These are phyloP conservation scores for Aspergillus udagawae DNA, from an alignment of 2,329 filamentous ascomycete genomes.

Conservation along the genomic window DNA sequence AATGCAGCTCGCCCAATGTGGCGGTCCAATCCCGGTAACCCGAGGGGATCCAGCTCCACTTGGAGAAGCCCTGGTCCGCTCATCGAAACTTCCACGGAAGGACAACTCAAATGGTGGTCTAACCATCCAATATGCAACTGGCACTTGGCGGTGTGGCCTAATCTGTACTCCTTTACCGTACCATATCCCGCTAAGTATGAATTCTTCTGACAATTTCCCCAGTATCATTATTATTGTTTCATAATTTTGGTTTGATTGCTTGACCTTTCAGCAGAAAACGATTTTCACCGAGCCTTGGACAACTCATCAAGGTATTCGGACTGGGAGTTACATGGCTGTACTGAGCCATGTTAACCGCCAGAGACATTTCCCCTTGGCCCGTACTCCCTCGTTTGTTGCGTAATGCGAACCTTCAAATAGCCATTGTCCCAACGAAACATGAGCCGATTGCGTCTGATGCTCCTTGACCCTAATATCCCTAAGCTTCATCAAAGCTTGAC, in stretches of 20 bases:
- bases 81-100: slow-evolving; percentile 24
- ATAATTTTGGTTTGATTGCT: not conserved
- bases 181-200: too few relatives aligned
- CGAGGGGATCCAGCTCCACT: slow-evolving; percentile 8
- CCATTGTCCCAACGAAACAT: not conserved
- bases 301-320: not conserved
- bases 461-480: not conserved
- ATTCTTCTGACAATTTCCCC: not conserved
- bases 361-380: not conserved
- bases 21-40: slow-evolving; percentile 21
- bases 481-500: not conserved
- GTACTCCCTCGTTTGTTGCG: not conserved
- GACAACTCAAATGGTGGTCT: not conserved
- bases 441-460: not conserved
- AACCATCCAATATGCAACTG: not conserved
- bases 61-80: slow-evolving; percentile 19
- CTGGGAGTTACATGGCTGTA: not conserved
- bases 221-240: not conserved
- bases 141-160: not conserved
- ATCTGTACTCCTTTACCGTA: not conserved
- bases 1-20: slow-evolving; percentile 22
- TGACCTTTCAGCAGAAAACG: not conserved
- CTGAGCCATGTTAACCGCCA: not conserved
- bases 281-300: not conserved
- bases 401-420: not conserved